A percentile compares a stretch with the other conserved stretches of the same genome.
phyloP scores from a whole-genome alignment of 2,329 filamentous ascomycete species.

The Arthrocladium fulminans region DNA sequence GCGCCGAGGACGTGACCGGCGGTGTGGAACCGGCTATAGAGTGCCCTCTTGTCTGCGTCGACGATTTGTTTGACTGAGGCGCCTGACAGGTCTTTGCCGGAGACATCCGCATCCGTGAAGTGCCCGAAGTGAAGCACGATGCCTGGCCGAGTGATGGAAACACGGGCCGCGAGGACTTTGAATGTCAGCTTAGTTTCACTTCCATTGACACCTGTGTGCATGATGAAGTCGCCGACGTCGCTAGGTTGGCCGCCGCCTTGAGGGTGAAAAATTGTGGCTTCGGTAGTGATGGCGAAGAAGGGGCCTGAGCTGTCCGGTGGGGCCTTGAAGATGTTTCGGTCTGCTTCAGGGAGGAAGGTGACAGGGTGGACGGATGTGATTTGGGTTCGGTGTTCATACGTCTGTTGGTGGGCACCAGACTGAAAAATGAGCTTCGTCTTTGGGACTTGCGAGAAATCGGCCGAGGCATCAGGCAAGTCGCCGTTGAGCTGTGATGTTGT shows the following conservation, averaged over 20 bases:
- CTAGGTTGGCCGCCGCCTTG: slow-evolving; percentile 68
- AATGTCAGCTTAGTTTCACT: slow-evolving; percentile 26
- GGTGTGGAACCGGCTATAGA: slow-evolving; percentile 63
- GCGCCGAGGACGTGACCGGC: slow-evolving; percentile 64
- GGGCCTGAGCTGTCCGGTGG: slow-evolving; percentile 42
- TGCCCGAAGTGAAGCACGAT: slow-evolving; percentile 58
- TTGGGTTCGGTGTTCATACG: slow-evolving; percentile 35
- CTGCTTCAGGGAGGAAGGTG: slow-evolving; percentile 41
- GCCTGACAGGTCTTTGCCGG: neutral
- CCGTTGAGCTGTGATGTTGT: neutral
- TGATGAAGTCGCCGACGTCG: slow-evolving; percentile 52
- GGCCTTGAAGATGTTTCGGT: slow-evolving; percentile 52
- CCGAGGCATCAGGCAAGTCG: neutral
- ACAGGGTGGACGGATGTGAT: slow-evolving; percentile 41
- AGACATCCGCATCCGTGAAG: slow-evolving; percentile 33
- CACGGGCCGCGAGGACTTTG: slow-evolving; percentile 49
- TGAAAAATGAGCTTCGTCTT: slow-evolving; percentile 31
- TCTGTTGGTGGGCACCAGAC: slow-evolving; percentile 34
- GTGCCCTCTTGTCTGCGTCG: slow-evolving; percentile 49
- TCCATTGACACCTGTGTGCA: neutral
- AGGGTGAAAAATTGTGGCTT: slow-evolving; percentile 63
- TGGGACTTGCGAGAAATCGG: neutral
- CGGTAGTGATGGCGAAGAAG: slow-evolving; percentile 40
- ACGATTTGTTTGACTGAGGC: slow-evolving; percentile 43
- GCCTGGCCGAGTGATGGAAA: slow-evolving; percentile 41